phyloP scores from a whole-genome alignment of 2,329 filamentous ascomycete genomes.

The Sarocladium oryzae region DNA sequence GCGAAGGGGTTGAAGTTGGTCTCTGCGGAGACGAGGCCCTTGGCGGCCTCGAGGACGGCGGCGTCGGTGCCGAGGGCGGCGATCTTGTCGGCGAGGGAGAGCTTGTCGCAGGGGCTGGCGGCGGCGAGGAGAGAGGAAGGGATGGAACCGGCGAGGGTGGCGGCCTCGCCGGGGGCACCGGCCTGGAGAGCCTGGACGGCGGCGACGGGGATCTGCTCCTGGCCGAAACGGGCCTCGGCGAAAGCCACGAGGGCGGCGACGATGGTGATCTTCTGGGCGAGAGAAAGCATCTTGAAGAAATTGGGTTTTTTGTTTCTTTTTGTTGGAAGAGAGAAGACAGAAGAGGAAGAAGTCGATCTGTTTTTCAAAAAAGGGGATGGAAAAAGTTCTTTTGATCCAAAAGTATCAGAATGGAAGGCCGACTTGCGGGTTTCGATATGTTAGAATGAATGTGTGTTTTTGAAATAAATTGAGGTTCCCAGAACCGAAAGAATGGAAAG shows the following conservation, averaged over 20 bases:
- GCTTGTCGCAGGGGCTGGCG: constrained; percentile 61
- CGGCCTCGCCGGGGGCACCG: constrained; percentile 53
- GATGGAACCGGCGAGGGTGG: constrained; percentile 56
- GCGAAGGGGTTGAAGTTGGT: constrained; percentile 68
- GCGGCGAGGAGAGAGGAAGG: constrained; percentile 57
- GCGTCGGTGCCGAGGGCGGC: constrained; percentile 51
- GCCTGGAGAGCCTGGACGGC: constrained; percentile 48
- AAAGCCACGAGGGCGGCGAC: constrained; percentile 35
- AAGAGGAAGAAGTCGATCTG: neutral
- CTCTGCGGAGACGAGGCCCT: constrained; percentile 58
- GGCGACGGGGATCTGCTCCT: constrained; percentile 53
- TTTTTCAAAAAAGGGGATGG: constrained; percentile 1
- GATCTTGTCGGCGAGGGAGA: constrained; percentile 58
- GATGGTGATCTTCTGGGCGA: constrained; percentile 26
- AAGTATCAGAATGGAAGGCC: constrained; percentile 3
- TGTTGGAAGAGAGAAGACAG: neutral
- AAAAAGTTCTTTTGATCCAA: neutral
- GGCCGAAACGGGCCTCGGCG: constrained; percentile 52
- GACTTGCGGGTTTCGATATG: constrained; percentile 7
- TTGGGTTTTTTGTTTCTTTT: neutral
- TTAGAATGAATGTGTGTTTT: neutral
- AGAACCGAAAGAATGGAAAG: constrained; percentile 10
- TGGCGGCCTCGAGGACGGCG: constrained; percentile 55
- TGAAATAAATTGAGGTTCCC: constrained; percentile 2
- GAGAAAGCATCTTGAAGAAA: constrained; percentile 8